Conservation (phyloP, 495 filamentous ascomycete species). For the Aspergillus nanangensis region DNA sequence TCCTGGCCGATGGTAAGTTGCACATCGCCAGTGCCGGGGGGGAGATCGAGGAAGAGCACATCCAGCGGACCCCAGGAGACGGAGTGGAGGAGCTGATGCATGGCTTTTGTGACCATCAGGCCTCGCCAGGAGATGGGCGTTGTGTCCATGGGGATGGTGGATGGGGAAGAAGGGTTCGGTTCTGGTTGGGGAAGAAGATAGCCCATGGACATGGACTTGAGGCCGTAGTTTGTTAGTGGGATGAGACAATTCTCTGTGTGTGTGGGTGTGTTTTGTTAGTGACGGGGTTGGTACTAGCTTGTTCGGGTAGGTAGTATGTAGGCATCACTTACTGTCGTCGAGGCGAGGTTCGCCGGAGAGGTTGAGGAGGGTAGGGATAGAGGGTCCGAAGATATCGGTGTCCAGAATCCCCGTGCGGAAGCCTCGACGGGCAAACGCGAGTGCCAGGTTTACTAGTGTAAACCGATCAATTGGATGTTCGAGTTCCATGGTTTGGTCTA, state of each 20-base stretch:
- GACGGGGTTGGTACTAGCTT: background rate
- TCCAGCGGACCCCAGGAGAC: constrained; percentile 87
- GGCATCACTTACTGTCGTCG: constrained; percentile 45
- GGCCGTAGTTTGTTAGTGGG: constrained; percentile 89
- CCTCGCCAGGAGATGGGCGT: constrained; percentile 93
- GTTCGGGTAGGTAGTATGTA: background rate
- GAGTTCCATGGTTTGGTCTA: no score
- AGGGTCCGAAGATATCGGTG: constrained; percentile 94
- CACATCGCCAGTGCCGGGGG: constrained; percentile 91
- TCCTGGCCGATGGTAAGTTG: constrained; percentile 94
- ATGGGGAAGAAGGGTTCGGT: constrained; percentile 16
- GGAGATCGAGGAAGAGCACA: constrained; percentile 83
- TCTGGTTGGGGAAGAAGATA: constrained; percentile 61
- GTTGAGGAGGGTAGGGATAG: constrained; percentile 85
- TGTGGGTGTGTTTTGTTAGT: constrained; percentile 2
- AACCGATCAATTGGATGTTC: constrained; percentile 3
- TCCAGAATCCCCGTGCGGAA: constrained; percentile 84
- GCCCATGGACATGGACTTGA: constrained; percentile 98
- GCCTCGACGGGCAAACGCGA: constrained; percentile 76
- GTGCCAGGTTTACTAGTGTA: constrained; percentile 70
- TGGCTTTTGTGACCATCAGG: constrained; percentile 94
- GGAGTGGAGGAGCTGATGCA: constrained; percentile 91
- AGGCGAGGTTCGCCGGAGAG: constrained; percentile 69
- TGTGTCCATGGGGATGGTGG: constrained; percentile 50
- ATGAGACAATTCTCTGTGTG: constrained; percentile 70